Conservation (phyloP, 768 basidiomycete genomes). For the Collybia sp. region DNA sequence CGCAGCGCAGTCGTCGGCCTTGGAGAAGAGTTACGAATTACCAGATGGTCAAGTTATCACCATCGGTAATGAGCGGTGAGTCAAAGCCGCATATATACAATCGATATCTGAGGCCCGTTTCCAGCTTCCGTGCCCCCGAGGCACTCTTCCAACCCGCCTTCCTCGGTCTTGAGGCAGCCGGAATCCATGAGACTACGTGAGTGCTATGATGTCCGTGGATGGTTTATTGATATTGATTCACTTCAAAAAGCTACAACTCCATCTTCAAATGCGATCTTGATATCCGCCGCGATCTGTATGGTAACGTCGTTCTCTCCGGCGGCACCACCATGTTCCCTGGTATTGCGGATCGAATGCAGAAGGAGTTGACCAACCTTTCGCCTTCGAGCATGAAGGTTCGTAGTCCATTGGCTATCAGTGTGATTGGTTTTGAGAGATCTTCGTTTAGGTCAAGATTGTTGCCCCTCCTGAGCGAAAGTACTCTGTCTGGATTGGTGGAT, state of each 20-base stretch:
- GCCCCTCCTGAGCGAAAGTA: conserved; percentile 93
- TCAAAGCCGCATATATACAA: conserved; percentile 52
- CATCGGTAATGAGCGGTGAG: conserved; percentile 88
- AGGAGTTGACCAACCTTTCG: conserved; percentile 81
- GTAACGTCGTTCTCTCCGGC: conserved; percentile 84
- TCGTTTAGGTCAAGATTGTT: conserved; percentile 74
- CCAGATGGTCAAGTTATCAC: conserved; percentile 94
- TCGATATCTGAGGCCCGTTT: conserved; percentile 41
- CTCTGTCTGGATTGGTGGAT: conserved; percentile 93
- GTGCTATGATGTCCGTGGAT: conserved; percentile 8
- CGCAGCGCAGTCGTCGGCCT: conserved; percentile 81
- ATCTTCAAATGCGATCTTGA: conserved; percentile 87
- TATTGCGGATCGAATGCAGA: conserved; percentile 94
- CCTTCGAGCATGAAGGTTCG: conserved; percentile 85
- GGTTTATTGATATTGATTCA: conserved; percentile 1
- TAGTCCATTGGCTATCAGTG: not conserved
- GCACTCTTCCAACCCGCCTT: conserved; percentile 92
- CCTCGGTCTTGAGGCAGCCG: conserved; percentile 84
- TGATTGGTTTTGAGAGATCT: conserved; percentile 4
- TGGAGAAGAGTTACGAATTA: conserved; percentile 93
- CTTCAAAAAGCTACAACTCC: conserved; percentile 59
- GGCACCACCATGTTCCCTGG: conserved; percentile 97
- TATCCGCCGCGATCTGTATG: conserved; percentile 76
- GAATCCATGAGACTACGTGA: conserved; percentile 90
- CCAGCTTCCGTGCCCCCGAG: conserved; percentile 87